Evolutionary conservation across 2,329 filamentous ascomycete genomes (phyloP).

Genomic region (Clathrospora elynae): DNA sequence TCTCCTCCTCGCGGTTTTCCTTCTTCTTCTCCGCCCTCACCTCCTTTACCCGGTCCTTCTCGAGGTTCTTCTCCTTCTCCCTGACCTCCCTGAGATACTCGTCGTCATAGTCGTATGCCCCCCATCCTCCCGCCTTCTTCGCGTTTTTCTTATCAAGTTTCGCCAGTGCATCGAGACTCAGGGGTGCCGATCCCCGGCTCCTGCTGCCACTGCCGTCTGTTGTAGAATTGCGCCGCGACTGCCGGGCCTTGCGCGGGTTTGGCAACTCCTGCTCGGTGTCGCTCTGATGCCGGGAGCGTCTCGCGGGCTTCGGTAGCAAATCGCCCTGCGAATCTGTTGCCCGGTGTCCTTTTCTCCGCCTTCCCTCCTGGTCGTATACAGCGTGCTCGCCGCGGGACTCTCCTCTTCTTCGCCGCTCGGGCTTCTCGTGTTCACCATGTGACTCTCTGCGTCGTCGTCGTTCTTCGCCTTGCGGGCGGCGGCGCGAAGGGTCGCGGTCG

Average conservation of each 20-base stretch:
- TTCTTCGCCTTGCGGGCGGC: conserved; percentile 34
- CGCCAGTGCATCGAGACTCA: conserved; percentile 65
- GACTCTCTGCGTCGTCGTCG: conserved; percentile 39
- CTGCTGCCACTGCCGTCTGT: conserved; percentile 40
- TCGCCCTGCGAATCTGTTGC: conserved; percentile 50
- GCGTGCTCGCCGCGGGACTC: conserved; percentile 25
- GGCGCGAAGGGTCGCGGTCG: conserved; percentile 28
- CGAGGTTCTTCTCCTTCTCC: conserved; percentile 43
- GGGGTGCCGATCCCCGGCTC: conserved; percentile 37
- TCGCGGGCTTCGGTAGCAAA: conserved; percentile 35
- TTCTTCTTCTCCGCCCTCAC: conserved; percentile 46
- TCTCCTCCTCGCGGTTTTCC: conserved; percentile 48
- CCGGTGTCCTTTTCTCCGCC: conserved; percentile 43
- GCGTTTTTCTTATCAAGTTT: conserved; percentile 68
- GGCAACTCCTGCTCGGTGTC: conserved; percentile 41
- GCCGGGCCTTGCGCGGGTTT: conserved; percentile 26
- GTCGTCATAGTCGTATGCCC: conserved; percentile 49
- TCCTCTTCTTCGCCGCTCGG: conserved; percentile 26
- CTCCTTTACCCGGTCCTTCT: conserved; percentile 42
- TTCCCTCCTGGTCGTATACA: conserved; percentile 33
- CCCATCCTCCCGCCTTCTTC: conserved; percentile 53
- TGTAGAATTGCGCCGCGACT: conserved; percentile 28
- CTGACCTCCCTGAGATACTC: conserved; percentile 47
- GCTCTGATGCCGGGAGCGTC: conserved; percentile 31
- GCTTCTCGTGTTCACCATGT: conserved; percentile 30